A percentile compares a stretch with the other conserved stretches of the same genome.
Evolutionary conservation across 2,329 filamentous ascomycete species (phyloP).

Genomic region (Paecilomyces niveus): DNA sequence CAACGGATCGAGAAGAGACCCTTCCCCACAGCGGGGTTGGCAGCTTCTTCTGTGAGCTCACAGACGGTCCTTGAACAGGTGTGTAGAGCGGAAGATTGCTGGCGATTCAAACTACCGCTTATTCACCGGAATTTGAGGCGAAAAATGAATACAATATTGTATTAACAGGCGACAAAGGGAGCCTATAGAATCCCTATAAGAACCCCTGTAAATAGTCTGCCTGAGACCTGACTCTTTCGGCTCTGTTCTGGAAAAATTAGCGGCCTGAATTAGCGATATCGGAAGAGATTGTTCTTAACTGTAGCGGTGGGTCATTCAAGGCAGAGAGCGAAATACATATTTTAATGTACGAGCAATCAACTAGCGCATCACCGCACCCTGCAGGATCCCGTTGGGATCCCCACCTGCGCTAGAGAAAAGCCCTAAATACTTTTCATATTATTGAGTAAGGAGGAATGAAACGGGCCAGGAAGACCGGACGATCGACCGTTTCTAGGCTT

Average conservation of each 20-base stretch:
- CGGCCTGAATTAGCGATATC: background rate
- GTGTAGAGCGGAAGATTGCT: background rate
- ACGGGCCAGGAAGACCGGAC: background rate
- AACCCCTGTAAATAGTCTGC: too few species aligned
- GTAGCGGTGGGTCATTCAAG: background rate
- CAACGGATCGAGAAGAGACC: background rate
- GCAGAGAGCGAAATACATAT: background rate
- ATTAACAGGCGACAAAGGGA: too few species aligned
- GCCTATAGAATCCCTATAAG: too few species aligned
- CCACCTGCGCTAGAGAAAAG: background rate
- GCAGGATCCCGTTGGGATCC: background rate
- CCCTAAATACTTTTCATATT: background rate
- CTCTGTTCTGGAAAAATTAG: background rate
- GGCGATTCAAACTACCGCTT: background rate
- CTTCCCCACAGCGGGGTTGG: background rate
- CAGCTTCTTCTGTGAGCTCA: background rate
- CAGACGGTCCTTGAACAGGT: background rate
- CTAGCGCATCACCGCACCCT: background rate
- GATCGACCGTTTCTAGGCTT: background rate
- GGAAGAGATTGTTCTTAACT: background rate
- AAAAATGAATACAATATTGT: background rate
- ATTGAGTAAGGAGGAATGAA: background rate
- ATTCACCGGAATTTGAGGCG: too few species aligned
- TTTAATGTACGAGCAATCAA: background rate
- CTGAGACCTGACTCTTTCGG: background rate